Evolutionary conservation across 1,284 basidiomycete genomes (phyloP).

Genomic region (Pascua sp.): DNA sequence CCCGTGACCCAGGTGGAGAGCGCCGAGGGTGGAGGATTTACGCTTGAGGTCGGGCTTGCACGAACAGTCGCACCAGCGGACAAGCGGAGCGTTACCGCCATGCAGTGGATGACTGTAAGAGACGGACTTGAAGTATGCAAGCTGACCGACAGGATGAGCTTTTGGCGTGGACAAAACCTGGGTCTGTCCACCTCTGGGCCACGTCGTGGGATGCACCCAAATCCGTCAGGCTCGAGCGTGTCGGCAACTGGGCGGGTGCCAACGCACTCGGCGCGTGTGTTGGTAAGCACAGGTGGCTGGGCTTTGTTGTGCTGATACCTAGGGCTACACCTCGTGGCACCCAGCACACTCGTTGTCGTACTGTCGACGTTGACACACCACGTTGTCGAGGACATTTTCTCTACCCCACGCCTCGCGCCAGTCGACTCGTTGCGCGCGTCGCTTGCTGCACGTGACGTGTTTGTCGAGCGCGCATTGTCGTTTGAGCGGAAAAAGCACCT

Average conservation of each 20-base stretch:
- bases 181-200: constrained; percentile 29
- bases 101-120: constrained; percentile 36
- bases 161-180: constrained; percentile 38
- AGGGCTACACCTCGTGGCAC: constrained; percentile 28
- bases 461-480: constrained; percentile 23
- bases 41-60: constrained; percentile 10
- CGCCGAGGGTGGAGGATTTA: constrained; percentile 7
- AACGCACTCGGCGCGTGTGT: constrained; percentile 32
- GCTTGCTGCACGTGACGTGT: constrained; percentile 31
- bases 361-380: constrained; percentile 36
- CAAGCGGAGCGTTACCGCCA: constrained; percentile 23
- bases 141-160: constrained; percentile 25
- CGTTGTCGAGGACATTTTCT: constrained; percentile 26
- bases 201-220: constrained; percentile 19
- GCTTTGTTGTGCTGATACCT: neutral
- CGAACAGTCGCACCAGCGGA: constrained; percentile 13
- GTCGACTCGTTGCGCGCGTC: constrained; percentile 24
- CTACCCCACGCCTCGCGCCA: constrained; percentile 21
- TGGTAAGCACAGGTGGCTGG: constrained; percentile 21
- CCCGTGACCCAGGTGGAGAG: constrained; percentile 13
- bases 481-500: neutral
- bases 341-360: constrained; percentile 24
- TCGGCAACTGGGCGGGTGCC: constrained; percentile 44
- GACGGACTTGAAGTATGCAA: too few species aligned
- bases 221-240: constrained; percentile 20